Percentiles rank a stretch among this genome's conserved stretches.
Evolutionary conservation across 2,329 filamentous ascomycete genomes (phyloP).

Genomic region (Fusarium equiseti): DNA sequence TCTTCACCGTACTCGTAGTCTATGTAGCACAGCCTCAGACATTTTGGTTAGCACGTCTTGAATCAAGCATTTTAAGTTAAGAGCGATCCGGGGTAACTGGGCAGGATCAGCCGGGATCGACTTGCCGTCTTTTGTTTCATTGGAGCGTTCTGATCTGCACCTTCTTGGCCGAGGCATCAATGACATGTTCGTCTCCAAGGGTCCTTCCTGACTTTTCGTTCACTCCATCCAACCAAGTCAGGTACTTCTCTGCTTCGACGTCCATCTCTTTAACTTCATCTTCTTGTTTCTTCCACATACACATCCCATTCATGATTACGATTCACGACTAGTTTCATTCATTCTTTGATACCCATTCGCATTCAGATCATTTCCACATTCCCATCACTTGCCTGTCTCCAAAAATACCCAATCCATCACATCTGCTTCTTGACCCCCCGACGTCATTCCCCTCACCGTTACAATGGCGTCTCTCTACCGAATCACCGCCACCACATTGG

Average conservation of each 20-base stretch:
- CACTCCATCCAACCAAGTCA: background rate
- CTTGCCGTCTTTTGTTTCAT: conserved; percentile 5
- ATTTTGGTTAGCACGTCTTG: background rate
- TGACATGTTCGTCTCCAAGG: conserved; percentile 7
- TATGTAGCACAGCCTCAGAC: conserved; percentile 10
- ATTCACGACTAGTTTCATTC: conserved; percentile 7
- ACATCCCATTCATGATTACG: background rate
- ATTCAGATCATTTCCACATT: background rate
- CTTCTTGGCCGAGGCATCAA: conserved; percentile 17
- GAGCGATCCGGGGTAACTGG: conserved; percentile 17
- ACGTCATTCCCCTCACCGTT: conserved; percentile 18
- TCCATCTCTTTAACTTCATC: background rate
- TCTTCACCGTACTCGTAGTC: background rate
- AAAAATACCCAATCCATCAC: background rate
- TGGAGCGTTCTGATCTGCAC: conserved; percentile 6
- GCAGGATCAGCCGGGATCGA: conserved; percentile 15
- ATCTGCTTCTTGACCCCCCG: background rate
- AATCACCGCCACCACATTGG: conserved; percentile 18
- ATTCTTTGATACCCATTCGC: conserved; percentile 7
- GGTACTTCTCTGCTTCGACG: background rate
- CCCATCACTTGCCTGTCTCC: background rate
- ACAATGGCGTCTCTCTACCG: conserved; percentile 28
- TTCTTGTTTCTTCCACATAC: background rate
- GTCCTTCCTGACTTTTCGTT: conserved; percentile 6
- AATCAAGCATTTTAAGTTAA: conserved; percentile 13